These are phyloP conservation scores for Cyberlindnera maritima DNA, from an alignment of 805 yeast genomes.

Conservation along the genomic window DNA sequence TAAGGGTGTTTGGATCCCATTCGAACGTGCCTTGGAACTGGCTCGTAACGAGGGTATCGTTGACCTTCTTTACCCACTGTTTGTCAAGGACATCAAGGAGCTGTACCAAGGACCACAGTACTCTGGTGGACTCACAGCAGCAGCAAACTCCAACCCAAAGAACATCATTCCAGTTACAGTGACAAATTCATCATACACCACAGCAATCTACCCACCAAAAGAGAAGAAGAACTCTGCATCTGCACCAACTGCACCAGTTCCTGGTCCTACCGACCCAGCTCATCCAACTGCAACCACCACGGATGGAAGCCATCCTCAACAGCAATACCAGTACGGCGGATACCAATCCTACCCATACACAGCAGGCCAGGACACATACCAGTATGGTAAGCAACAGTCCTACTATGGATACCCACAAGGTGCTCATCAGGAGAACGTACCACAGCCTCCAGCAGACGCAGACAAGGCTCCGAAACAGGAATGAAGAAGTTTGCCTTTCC, in stretches of 20 bases:
- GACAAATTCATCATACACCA: conserved; percentile 24
- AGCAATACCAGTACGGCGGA: conserved; percentile 12
- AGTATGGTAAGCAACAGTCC: conserved; percentile 6
- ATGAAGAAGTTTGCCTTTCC: not conserved
- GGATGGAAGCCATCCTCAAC: not conserved
- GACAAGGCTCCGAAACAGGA: conserved; percentile 2
- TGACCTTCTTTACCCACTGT: conserved; percentile 53
- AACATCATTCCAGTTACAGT: conserved; percentile 29
- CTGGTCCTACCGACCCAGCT: not conserved
- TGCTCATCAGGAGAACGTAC: not conserved
- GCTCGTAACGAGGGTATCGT: conserved; percentile 67
- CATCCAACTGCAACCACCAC: conserved; percentile 2
- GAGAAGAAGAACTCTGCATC: conserved; percentile 13
- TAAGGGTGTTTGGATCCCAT: conserved; percentile 76
- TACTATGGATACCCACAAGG: conserved; percentile 10
- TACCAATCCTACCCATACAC: conserved; percentile 16
- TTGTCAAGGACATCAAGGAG: conserved; percentile 62
- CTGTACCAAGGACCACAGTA: conserved; percentile 30
- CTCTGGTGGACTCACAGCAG: conserved; percentile 31
- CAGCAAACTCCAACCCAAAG: conserved; percentile 29
- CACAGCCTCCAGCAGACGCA: not conserved
- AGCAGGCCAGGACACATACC: conserved; percentile 4
- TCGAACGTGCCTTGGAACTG: conserved; percentile 66
- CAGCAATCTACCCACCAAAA: conserved; percentile 22
- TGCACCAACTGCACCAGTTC: not conserved